Percentiles rank a stretch among this genome's conserved stretches.
Evolutionary conservation across 73 alveolate genomes (phyloP).

Genomic region (Uronychia binucleata): DNA sequence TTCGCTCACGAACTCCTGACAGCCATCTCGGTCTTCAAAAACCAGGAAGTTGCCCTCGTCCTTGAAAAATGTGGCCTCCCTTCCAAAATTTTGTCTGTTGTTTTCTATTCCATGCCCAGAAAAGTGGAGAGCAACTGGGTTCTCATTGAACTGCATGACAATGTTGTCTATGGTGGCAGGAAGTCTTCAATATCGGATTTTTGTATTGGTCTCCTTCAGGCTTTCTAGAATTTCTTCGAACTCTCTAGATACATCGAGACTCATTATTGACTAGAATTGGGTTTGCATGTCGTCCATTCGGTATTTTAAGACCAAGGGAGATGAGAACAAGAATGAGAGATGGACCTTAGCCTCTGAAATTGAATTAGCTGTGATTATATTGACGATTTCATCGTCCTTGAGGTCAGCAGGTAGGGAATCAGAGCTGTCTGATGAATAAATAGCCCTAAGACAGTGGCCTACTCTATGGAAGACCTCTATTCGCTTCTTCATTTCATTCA

Average conservation of each 20-base stretch:
- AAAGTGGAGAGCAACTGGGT: slow-evolving; percentile 68
- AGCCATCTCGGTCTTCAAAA: slow-evolving; percentile 57
- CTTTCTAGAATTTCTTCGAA: slow-evolving; percentile 35
- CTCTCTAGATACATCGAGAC: slow-evolving; percentile 42
- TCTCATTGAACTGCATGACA: slow-evolving; percentile 30
- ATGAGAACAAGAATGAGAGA: slow-evolving; percentile 17
- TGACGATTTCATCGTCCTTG: background rate
- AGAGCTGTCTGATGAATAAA: background rate
- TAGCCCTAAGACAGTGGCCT: background rate
- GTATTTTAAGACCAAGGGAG: slow-evolving; percentile 22
- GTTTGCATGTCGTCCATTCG: background rate
- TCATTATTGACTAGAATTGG: background rate
- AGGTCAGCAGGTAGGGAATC: background rate
- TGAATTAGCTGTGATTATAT: background rate
- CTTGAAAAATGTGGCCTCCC: background rate
- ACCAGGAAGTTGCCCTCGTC: slow-evolving; percentile 35
- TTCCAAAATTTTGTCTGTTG: slow-evolving; percentile 22
- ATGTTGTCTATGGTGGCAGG: slow-evolving; percentile 54
- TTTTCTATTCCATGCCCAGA: slow-evolving; percentile 71
- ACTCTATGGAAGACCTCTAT: background rate
- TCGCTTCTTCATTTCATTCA: background rate
- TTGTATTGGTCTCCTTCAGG: slow-evolving; percentile 4
- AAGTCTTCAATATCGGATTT: slow-evolving; percentile 29
- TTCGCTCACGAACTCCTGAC: slow-evolving; percentile 50
- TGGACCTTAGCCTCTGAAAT: slow-evolving; percentile 16